Conservation (phyloP, 2,329 filamentous ascomycete genomes). For the Rhynchosporium graminicola region DNA sequence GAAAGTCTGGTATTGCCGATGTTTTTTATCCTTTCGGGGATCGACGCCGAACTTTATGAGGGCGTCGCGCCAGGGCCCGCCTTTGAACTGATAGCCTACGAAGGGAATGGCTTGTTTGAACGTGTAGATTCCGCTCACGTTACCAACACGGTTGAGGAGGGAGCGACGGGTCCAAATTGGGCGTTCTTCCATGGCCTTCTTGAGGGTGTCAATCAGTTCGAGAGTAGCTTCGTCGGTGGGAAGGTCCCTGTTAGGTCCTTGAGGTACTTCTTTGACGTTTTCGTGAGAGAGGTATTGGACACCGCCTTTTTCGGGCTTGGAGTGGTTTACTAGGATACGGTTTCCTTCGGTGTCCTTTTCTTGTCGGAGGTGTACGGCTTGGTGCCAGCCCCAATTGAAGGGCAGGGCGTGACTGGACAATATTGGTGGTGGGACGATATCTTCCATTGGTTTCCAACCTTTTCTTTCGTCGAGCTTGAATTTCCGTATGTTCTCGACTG, state of each 20-base stretch:
- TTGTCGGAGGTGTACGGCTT: conserved; percentile 68
- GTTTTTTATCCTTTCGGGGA: conserved; percentile 74
- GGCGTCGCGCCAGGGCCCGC: conserved; percentile 87
- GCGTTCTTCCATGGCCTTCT: conserved; percentile 66
- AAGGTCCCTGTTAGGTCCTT: conserved; percentile 19
- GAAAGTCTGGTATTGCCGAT: conserved; percentile 83
- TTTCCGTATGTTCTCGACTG: conserved; percentile 59
- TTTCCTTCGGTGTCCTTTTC: conserved; percentile 43
- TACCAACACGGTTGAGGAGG: conserved; percentile 69
- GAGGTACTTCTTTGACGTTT: conserved; percentile 23
- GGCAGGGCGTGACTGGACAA: conserved; percentile 74
- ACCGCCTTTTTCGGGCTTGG: conserved; percentile 28
- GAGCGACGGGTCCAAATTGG: conserved; percentile 87
- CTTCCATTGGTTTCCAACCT: conserved; percentile 59
- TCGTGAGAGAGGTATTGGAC: conserved; percentile 6
- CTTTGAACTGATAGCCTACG: conserved; percentile 88
- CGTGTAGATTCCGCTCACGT: conserved; percentile 52
- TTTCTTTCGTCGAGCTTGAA: conserved; percentile 68
- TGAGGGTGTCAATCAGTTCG: conserved; percentile 63
- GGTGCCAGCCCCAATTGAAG: conserved; percentile 79
- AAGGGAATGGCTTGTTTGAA: conserved; percentile 79
- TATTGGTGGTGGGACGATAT: conserved; percentile 78
- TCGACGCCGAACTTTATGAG: conserved; percentile 85
- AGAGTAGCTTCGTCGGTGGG: conserved; percentile 56
- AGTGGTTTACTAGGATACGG: conserved; percentile 36